Evolutionary conservation across 345 rosid species (phyloP).

Genomic region (Hibiscus syriacus): DNA sequence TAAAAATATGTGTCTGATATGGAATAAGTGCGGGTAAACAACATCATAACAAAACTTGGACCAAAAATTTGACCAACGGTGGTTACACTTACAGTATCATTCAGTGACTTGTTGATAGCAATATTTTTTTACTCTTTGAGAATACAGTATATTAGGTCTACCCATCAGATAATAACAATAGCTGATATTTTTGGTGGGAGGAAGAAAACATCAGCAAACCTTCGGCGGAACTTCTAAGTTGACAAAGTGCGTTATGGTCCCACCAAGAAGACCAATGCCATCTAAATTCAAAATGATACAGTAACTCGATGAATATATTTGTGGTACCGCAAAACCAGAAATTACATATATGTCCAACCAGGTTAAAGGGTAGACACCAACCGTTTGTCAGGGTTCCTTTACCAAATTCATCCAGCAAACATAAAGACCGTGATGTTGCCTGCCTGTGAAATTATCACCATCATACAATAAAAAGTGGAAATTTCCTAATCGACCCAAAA

Average conservation of each 20-base stretch:
- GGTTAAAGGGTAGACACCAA: slow-evolving; percentile 18
- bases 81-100: background rate
- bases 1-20: background rate
- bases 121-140: background rate
- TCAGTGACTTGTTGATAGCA: background rate
- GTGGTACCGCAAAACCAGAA: background rate
- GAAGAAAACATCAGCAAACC: slow-evolving; percentile 42
- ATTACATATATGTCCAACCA: background rate
- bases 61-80: background rate
- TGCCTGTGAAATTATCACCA: slow-evolving; percentile 41
- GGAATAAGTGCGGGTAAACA: background rate
- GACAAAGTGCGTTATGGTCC: slow-evolving; percentile 70
- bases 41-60: background rate
- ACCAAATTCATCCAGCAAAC: slow-evolving; percentile 95
- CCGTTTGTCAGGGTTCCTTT: slow-evolving; percentile 99
- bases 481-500: slow-evolving; percentile 1
- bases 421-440: slow-evolving; percentile 84
- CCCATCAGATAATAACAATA: background rate
- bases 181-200: background rate
- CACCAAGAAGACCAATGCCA: slow-evolving; percentile 97
- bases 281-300: slow-evolving; percentile 35
- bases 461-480: background rate
- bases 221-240: slow-evolving; percentile 63
- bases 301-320: background rate
- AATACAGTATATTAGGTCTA: background rate